Percentiles rank a stretch among this genome's conserved stretches.
phyloP scores from a whole-genome alignment of 2,329 filamentous ascomycete genomes.

The Lasiodiplodia sp. region DNA sequence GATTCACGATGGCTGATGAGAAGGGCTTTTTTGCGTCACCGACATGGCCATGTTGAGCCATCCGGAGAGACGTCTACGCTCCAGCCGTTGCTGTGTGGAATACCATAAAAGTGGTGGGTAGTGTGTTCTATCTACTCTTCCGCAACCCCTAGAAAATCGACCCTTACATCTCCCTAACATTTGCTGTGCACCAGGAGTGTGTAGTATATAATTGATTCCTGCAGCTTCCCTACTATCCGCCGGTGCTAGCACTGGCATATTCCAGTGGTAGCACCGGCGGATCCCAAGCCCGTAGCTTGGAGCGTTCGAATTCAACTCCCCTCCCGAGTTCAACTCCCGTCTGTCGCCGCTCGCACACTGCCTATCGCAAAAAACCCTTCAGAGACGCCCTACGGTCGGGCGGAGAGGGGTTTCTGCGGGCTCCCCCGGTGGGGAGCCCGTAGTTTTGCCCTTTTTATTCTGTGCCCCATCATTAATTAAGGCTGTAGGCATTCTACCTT shows the following conservation, averaged over 20 bases:
- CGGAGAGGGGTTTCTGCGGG: too few relatives aligned
- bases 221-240: background rate
- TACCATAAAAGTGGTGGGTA: background rate
- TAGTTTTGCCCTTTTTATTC: too few relatives aligned
- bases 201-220: background rate
- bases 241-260: background rate
- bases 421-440: too few relatives aligned
- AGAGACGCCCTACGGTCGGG: too few relatives aligned
- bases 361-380: too few relatives aligned
- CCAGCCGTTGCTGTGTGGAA: background rate
- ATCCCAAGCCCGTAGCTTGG: background rate
- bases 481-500: too few relatives aligned
- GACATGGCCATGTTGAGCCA: background rate
- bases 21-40: background rate
- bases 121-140: background rate
- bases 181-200: background rate
- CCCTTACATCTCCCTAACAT: background rate
- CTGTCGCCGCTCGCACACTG: too few relatives aligned
- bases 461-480: too few relatives aligned
- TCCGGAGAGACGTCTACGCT: background rate
- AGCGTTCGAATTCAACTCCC: background rate
- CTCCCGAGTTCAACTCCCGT: too few relatives aligned
- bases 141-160: background rate
- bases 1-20: background rate
- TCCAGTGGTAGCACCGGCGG: background rate